Evolutionary conservation across 2,329 filamentous ascomycete genomes (phyloP).

Genomic region (Nemania sp.): DNA sequence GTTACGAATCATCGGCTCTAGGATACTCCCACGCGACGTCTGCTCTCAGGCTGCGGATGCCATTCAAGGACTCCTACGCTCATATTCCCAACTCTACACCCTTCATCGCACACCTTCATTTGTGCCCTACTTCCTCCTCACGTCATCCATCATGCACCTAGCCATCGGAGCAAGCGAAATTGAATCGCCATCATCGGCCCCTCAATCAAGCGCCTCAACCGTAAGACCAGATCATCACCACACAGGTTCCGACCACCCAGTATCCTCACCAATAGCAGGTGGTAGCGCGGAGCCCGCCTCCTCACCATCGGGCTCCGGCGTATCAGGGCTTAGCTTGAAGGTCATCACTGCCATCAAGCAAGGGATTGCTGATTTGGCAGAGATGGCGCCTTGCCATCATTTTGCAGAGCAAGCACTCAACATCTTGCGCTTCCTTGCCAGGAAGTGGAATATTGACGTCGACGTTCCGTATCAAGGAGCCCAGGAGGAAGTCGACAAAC

Average conservation of each 20-base stretch:
- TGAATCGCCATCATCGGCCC: conserved; percentile 29
- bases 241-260: conserved; percentile 11
- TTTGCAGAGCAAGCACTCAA: conserved; percentile 65
- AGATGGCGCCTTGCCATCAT: conserved; percentile 65
- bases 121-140: conserved; percentile 65
- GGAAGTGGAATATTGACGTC: conserved; percentile 63
- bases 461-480: conserved; percentile 44
- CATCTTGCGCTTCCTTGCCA: conserved; percentile 61
- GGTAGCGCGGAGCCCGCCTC: conserved; percentile 20
- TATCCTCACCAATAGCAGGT: conserved; percentile 19
- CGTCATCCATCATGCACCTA: conserved; percentile 64
- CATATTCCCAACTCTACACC: conserved; percentile 63
- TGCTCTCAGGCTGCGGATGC: conserved; percentile 66
- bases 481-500: conserved; percentile 45
- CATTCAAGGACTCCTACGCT: conserved; percentile 59
- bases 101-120: conserved; percentile 63
- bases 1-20: conserved; percentile 64
- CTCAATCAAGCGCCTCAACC: conserved; percentile 32
- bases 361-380: conserved; percentile 60
- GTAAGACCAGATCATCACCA: conserved; percentile 28
- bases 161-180: conserved; percentile 52
- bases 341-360: conserved; percentile 54
- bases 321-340: conserved; percentile 44
- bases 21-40: conserved; percentile 66
- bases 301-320: conserved; percentile 20